Conservation (phyloP, 345 rosid species). For the Lepidium sativum region DNA sequence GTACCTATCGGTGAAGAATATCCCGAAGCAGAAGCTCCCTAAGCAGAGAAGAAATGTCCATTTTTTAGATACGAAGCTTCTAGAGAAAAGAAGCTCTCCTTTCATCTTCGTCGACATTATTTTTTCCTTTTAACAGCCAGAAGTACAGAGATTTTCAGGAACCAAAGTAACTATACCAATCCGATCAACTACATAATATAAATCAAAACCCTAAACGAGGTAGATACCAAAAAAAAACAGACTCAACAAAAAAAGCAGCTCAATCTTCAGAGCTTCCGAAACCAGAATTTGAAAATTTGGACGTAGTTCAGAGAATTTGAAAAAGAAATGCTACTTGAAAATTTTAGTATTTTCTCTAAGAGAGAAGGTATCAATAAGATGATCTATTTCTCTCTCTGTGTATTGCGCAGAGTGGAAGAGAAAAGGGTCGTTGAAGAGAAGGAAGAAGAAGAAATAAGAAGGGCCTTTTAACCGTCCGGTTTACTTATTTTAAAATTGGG, state of each 20-base stretch:
- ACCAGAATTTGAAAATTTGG: conserved; percentile 12
- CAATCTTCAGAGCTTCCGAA: not conserved
- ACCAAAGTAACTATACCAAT: not conserved
- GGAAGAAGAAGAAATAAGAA: conserved; percentile 11
- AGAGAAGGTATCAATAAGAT: not conserved
- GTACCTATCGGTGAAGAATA: conserved; percentile 61
- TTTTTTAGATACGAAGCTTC: conserved; percentile 48
- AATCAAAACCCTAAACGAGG: not conserved
- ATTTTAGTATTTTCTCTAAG: not conserved
- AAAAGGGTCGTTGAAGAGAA: conserved; percentile 15
- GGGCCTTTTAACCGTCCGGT: conserved; percentile 22
- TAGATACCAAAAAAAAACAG: not conserved
- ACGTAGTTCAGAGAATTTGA: not conserved
- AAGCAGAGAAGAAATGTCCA: conserved; percentile 72
- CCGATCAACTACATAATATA: not conserved
- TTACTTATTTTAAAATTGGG: not conserved
- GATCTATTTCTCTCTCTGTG: not conserved
- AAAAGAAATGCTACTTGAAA: not conserved
- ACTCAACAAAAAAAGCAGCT: not conserved
- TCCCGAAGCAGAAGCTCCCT: conserved; percentile 73
- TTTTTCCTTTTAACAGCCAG: not conserved
- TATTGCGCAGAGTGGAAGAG: conserved; percentile 10
- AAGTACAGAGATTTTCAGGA: not conserved
- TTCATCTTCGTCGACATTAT: conserved; percentile 58
- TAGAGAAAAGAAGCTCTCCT: conserved; percentile 42